A percentile compares a stretch with the other conserved stretches of the same genome.
Evolutionary conservation across 148 eudicot species (phyloP).

Genomic region (Dysphania ambrosioides): DNA sequence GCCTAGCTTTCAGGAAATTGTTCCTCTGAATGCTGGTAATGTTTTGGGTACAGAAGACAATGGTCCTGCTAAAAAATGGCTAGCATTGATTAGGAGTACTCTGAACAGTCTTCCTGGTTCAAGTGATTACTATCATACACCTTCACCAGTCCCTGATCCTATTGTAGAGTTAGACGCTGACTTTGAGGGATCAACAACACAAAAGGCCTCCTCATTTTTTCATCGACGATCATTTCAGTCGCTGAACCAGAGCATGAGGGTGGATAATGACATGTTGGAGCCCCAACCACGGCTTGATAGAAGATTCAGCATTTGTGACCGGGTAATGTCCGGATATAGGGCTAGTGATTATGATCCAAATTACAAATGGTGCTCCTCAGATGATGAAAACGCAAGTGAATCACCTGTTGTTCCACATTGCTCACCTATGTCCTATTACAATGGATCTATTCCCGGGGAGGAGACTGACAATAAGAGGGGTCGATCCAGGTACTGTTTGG

Average conservation of each 20-base stretch:
- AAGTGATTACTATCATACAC: conserved; percentile 47
- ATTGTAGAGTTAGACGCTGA: conserved; percentile 72
- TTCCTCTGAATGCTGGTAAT: conserved; percentile 97
- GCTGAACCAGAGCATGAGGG: conserved; percentile 65
- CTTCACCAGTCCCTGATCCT: conserved; percentile 75
- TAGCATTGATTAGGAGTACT: conserved; percentile 68
- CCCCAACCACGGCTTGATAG: conserved; percentile 58
- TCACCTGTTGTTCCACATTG: conserved; percentile 47
- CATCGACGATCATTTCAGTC: conserved; percentile 82
- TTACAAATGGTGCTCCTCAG: conserved; percentile 60
- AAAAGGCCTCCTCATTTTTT: conserved; percentile 50
- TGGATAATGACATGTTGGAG: conserved; percentile 40
- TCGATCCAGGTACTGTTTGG: conserved; percentile 74
- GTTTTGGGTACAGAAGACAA: conserved; percentile 97
- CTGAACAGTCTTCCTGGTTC: conserved; percentile 71
- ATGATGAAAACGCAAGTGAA: conserved; percentile 63
- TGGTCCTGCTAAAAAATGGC: conserved; percentile 89
- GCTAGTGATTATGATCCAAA: conserved; percentile 64
- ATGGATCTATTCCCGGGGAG: conserved; percentile 45
- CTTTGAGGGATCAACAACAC: conserved; percentile 61
- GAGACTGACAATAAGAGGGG: conserved; percentile 48
- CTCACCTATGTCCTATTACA: conserved; percentile 43
- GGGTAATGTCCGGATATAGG: conserved; percentile 49
- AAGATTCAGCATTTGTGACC: conserved; percentile 83
- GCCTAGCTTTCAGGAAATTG: conserved; percentile 92